Base-by-base conservation (phyloP, 345 rosid genomes). In the Diplotaxis tenuifolia region DNA sequence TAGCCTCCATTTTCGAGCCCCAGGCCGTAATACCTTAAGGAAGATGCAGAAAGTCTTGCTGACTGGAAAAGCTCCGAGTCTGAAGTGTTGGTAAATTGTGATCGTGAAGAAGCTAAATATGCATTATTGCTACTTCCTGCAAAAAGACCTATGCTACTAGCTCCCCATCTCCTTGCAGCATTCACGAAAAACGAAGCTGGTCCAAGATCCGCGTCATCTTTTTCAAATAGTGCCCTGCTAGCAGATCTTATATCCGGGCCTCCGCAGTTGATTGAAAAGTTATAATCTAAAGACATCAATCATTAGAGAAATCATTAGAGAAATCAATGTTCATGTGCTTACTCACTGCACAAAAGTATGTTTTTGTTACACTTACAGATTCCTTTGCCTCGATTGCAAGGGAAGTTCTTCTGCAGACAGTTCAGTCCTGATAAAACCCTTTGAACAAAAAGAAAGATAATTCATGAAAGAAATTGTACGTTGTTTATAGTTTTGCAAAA, bases 331-430 rank as follows among this genome's bases (percentile, higher is more conserved):
- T 32, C 11, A 75, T 58, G 22, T 52, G 5, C n/a, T 66, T 59
- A 7, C 72, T 45, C 66, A 45, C n/a, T 4, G 2, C 10, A 52
- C 28, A 63, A 4, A 5, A 10, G 31, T 23, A 25, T n/a, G 22
- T 28, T 3, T 74, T 27, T 55, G 59, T 42, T 54, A 22, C 22
- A 79, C 96, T 88, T 80, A 90, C 96, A 86, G 8, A 73, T 64
- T 76, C 87, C 86, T 82, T 63, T 1, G 54, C 77, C 90, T 47
- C 83, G 81, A 70, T 81, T 71, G 82, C 96, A 90, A n/a, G 92
- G 90, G 67, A 90, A 90, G 52, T 81, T 78, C 28, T 67, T 73
- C 59, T 93, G 93, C 64, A 90, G 86, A 73, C 98, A 93, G 31
- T 75, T 69, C 28, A 93, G 53, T 34, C 93, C 91, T 11, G 80